phyloP scores from a whole-genome alignment of 2,329 filamentous ascomycete species.

The Aspergillus vadensis region DNA sequence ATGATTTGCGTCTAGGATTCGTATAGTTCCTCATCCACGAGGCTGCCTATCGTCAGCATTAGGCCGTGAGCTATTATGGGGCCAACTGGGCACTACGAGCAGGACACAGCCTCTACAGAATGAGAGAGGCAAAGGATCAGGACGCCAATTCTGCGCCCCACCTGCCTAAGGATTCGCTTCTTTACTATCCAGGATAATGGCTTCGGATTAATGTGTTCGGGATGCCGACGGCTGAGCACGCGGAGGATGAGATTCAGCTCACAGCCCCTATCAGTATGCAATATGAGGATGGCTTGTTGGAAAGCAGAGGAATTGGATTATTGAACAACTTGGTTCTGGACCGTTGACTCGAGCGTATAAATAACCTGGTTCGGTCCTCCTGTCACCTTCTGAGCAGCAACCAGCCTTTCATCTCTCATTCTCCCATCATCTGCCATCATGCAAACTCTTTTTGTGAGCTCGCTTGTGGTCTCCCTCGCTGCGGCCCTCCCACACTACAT shows the following conservation, averaged over 20 bases:
- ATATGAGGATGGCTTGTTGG: not conserved
- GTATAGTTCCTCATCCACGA: not conserved
- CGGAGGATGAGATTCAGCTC: not conserved
- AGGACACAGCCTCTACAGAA: not conserved
- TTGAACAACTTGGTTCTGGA: not conserved
- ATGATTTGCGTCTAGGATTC: not conserved
- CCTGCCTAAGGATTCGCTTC: not conserved
- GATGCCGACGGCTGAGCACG: not conserved
- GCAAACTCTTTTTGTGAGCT: not conserved
- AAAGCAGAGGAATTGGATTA: not conserved
- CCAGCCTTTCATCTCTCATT: not conserved
- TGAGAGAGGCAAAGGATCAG: not conserved
- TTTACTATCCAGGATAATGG: too few species aligned
- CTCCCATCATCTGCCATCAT: not conserved
- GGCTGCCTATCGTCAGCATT: not conserved
- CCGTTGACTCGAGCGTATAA: not conserved
- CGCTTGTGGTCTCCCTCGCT: not conserved
- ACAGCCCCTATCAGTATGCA: not conserved
- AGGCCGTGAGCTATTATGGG: not conserved
- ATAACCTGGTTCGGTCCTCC: not conserved
- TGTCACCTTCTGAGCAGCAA: not conserved
- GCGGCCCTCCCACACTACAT: not conserved
- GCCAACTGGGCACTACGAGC: not conserved
- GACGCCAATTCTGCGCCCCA: conserved; percentile 1
- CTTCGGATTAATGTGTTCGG: not conserved